Evolutionary conservation across 108 stramenopile species (phyloP), one percentile per base, ranked within the genome.

Genomic region (Nitzschia sp.): DNA sequence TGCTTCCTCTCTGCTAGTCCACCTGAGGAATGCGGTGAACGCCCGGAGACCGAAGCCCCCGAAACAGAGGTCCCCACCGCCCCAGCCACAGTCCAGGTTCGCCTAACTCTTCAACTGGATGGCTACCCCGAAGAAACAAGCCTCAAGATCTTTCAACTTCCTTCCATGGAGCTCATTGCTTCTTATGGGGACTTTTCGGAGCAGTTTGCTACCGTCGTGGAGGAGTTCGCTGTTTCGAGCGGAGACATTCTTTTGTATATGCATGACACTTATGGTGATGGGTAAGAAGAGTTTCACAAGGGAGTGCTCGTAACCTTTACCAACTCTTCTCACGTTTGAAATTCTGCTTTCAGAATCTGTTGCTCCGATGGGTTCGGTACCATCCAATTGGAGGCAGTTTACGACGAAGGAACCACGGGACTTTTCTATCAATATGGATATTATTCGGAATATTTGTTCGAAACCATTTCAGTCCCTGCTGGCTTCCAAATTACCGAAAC

Each of bases 1-100:
- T 83, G 82, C 26, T 10, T 15, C 34, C 37, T 61, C 25, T 68
- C 67, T 9, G 67, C 51, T 22, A 57, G 59, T 38, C 61, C 60
- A 10, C 75, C 75, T 0, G 65, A 29, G 11, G 37, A n/a, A 6
- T 59, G 57, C 38, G 38, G 57, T 17, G 38, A 39, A n/a, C 11
- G n/a, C n/a, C 12, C 17, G 3, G 24, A 14, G 15, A 59, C 38
- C 12, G 37, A 21, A 0, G 12, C 39, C 6, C 57, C 57, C 26
- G 24, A 19, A 22, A n/a, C 34, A 5, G 34, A 6, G 3, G 15
- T 6, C n/a, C 37, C 20, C 15, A 37, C 34, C 2, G n/a, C 2
- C 1, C 5, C 2, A 17, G 6, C 14, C 17, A 15, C 29, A 6
- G 37, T 59, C 15, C 38, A 15, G 12, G 39, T 59, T 1, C 57